phyloP scores from a whole-genome alignment of 1,284 basidiomycete genomes.

The Meripilus lineatus region DNA sequence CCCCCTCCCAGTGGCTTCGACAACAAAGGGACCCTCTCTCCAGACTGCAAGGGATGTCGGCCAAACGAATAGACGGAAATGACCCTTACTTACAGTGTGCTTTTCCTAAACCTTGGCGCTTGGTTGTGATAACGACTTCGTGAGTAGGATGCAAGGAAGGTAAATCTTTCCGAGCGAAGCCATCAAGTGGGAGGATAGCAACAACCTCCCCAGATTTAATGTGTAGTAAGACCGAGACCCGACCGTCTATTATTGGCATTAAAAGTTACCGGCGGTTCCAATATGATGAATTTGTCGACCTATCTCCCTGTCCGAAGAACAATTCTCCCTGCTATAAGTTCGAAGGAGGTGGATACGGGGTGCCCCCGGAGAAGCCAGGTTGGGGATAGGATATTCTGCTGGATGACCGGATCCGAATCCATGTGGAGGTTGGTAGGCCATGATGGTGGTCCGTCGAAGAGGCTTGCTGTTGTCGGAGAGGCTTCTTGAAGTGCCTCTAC shows the following conservation, averaged over 20 bases:
- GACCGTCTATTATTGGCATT: constrained; percentile 20
- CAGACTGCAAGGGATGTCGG: constrained; percentile 27
- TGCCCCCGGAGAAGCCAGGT: background rate
- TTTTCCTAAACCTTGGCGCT: constrained; percentile 27
- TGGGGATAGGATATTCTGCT: background rate
- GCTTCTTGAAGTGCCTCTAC: no score
- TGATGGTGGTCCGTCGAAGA: no score
- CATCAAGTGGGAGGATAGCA: constrained; percentile 26
- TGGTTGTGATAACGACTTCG: constrained; percentile 21
- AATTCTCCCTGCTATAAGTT: constrained; percentile 24
- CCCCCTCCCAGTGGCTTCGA: constrained; percentile 22
- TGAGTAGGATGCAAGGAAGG: constrained; percentile 27
- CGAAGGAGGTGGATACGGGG: background rate
- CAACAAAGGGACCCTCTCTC: constrained; percentile 28
- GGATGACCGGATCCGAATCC: no score
- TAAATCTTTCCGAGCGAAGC: constrained; percentile 25
- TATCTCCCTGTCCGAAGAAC: constrained; percentile 24
- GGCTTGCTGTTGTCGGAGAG: no score
- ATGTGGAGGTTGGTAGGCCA: no score
- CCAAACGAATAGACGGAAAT: background rate
- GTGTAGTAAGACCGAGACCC: constrained; percentile 26
- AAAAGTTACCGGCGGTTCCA: no score
- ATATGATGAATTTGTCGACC: constrained; percentile 4
- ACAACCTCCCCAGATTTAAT: constrained; percentile 31
- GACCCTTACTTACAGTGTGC: constrained; percentile 22